A percentile compares a stretch with the other conserved stretches of the same genome.
phyloP scores from a whole-genome alignment of 2,329 filamentous ascomycete species.

The Cyphellophora attinorum region DNA sequence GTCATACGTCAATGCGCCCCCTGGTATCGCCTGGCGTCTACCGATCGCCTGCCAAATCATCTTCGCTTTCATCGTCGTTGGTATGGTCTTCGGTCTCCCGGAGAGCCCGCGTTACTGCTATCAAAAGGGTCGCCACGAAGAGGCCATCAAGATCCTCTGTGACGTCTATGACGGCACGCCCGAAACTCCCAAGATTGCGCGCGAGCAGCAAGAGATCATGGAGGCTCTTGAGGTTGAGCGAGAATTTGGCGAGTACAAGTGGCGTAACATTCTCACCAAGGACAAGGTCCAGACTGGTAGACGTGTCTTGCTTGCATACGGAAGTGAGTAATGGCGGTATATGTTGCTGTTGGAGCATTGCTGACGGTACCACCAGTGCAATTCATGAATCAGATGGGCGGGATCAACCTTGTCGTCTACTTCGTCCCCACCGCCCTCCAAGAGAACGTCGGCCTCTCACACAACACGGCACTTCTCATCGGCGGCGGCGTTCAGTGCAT shows the following conservation, averaged over 20 bases:
- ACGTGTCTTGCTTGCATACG: conserved; percentile 36
- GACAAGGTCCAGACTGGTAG: conserved; percentile 33
- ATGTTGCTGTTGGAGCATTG: too few species aligned
- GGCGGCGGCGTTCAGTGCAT: conserved; percentile 33
- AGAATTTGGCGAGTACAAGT: conserved; percentile 25
- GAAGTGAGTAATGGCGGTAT: too few species aligned
- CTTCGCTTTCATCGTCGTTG: conserved; percentile 22
- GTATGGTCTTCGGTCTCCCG: conserved; percentile 29
- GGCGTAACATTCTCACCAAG: conserved; percentile 28
- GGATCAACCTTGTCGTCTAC: conserved; percentile 22
- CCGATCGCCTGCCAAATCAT: conserved; percentile 23
- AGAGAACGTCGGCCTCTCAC: conserved; percentile 35
- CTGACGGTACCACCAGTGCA: too few species aligned
- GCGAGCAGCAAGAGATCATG: conserved; percentile 17
- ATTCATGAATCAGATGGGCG: conserved; percentile 38
- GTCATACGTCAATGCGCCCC: conserved; percentile 25
- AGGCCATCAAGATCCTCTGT: conserved; percentile 23
- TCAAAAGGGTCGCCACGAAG: conserved; percentile 19
- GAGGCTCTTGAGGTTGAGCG: conserved; percentile 26
- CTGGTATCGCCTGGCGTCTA: conserved; percentile 21
- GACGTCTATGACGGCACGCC: conserved; percentile 27
- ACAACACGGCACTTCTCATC: conserved; percentile 36
- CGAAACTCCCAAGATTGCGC: conserved; percentile 20
- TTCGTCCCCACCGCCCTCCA: conserved; percentile 27
- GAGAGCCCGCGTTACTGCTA: conserved; percentile 31